Evolutionary conservation across 768 basidiomycete genomes (phyloP), one percentile per base, ranked within the genome.

Genomic region (Pluteus cervinus): DNA sequence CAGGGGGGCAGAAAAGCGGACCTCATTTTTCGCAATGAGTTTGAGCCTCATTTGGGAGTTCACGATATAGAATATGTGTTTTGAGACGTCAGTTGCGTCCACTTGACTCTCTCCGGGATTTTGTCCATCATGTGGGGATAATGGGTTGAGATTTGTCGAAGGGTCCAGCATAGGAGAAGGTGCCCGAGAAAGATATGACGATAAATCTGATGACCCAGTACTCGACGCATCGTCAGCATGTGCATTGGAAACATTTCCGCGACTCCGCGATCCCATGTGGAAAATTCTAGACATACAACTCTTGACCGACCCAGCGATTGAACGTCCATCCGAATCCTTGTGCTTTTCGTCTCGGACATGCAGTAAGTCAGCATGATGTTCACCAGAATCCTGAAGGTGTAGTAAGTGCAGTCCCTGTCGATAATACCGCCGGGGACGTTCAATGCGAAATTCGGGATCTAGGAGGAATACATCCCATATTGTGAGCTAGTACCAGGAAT

Each of bases 401-500:
- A 84, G 57, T 15, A 92, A 61, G 46, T 79, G 78, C 21, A 97
- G 61, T 4, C 89, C 87, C 49, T 88, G 84, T 11, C 92, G 80
- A 52, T 92, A 91, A 47, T 86, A 85, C 24, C 94, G 73, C 52
- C 77, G 83, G 2, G 94, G 94, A n/a, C 88, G 77, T 52, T 91
- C 80, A 37, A 98, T 90, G 36, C 71, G 69, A 54, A 99, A 98
- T 52, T 91, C 84, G 1, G 75, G 62, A 55, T 98, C 94, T 36
- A 98, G 65, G 26, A 97, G 69, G 61, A 99, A 94, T 9, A 97
- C 92, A 42, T 98, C 94, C 78, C 85, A 89, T 25, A 96, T 63
- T n/a, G 63, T 66, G n/a, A 83, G 66, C 86, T 93, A 51, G 4
- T 8, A 24, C 40, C 36, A 31, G 14, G 16, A 23, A 42, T 29